Conservation (phyloP, 352 stramenopile species). For the Phytophthora cactorum region DNA sequence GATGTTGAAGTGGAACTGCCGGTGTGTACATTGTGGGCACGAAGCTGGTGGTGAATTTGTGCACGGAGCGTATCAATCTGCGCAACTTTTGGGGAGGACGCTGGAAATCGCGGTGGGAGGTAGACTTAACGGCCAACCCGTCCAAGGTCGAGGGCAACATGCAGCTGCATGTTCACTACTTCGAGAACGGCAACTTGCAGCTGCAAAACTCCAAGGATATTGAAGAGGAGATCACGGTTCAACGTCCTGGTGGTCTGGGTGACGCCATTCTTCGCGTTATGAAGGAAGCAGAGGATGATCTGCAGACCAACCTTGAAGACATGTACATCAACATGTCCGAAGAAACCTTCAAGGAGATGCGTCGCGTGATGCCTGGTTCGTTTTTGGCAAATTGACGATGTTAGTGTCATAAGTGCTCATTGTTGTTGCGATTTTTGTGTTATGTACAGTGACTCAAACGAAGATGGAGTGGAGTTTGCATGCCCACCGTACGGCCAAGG, state of each 20-base stretch:
- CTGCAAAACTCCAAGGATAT: conserved; percentile 84
- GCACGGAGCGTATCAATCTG: conserved; percentile 88
- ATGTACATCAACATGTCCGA: conserved; percentile 97
- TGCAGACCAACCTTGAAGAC: conserved; percentile 92
- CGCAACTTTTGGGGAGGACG: conserved; percentile 91
- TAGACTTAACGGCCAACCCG: conserved; percentile 62
- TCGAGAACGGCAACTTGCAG: conserved; percentile 97
- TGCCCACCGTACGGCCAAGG: conserved; percentile 80
- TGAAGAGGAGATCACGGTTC: conserved; percentile 57
- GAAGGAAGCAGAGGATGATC: conserved; percentile 80
- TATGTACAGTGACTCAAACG: conserved; percentile 72
- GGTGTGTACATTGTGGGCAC: conserved; percentile 80
- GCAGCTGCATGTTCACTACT: conserved; percentile 93
- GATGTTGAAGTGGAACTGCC: conserved; percentile 57
- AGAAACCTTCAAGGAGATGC: conserved; percentile 95
- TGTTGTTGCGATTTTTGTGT: conserved; percentile 1
- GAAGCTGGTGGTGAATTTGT: conserved; percentile 78
- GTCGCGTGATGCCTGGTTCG: conserved; percentile 92
- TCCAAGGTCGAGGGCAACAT: conserved; percentile 65
- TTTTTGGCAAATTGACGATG: not conserved
- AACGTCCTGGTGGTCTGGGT: conserved; percentile 50
- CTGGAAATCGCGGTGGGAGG: conserved; percentile 85
- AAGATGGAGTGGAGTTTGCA: conserved; percentile 92
- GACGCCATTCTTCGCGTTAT: conserved; percentile 78
- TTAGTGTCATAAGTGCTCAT: not conserved